phyloP scores from a whole-genome alignment of 179 eudicot genomes.

The Carnegiea gigantea region DNA sequence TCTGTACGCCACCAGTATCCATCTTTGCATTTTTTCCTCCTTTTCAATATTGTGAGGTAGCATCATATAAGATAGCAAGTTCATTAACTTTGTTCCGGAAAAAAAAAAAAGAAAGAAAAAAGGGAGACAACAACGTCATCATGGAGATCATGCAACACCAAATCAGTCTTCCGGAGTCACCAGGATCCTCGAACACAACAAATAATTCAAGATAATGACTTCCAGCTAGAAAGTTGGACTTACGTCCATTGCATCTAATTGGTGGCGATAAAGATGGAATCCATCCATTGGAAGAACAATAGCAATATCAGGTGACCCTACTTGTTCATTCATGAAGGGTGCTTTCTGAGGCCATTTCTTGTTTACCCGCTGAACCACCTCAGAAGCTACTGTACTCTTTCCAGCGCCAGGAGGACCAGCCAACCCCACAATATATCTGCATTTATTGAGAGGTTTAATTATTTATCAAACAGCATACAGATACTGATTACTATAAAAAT shows the following conservation, averaged over 20 bases:
- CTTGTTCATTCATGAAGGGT: slow-evolving; percentile 57
- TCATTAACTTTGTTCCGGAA: not conserved
- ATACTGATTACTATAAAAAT: not conserved
- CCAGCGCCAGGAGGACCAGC: slow-evolving; percentile 99
- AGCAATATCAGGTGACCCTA: slow-evolving; percentile 72
- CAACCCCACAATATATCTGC: slow-evolving; percentile 85
- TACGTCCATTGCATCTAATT: slow-evolving; percentile 94
- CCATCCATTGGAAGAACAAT: slow-evolving; percentile 97
- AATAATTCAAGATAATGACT: not conserved
- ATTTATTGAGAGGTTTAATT: slow-evolving; percentile 20
- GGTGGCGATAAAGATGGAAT: slow-evolving; percentile 92
- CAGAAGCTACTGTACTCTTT: slow-evolving; percentile 85
- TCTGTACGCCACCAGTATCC: not conserved
- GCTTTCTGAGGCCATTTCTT: slow-evolving; percentile 74
- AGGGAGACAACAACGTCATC: not conserved
- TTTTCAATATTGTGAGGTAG: not conserved
- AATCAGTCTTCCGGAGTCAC: not conserved
- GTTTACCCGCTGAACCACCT: slow-evolving; percentile 77
- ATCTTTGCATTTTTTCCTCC: not conserved
- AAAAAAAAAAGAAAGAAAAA: too few species aligned
- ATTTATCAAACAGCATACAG: not conserved
- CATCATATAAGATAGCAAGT: slow-evolving; percentile 1
- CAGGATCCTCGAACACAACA: not conserved
- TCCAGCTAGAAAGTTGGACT: not conserved
- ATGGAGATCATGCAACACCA: not conserved